These are phyloP conservation scores for Entonaema liquescens DNA, from an alignment of 495 filamentous ascomycete genomes.

Conservation along the genomic window DNA sequence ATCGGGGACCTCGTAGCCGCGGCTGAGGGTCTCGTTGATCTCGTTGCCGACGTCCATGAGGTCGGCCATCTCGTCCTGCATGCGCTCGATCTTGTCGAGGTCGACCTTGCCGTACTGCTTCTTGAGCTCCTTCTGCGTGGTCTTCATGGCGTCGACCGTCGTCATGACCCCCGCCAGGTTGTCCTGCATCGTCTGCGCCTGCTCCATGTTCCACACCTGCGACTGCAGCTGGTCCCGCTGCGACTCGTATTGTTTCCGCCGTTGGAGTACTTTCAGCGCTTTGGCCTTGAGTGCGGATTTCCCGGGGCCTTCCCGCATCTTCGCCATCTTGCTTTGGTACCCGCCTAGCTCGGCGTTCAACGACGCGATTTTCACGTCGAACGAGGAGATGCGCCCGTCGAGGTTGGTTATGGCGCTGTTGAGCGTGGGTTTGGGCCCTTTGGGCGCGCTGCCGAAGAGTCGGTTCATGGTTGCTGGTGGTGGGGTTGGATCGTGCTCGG, in stretches of 20 bases:
- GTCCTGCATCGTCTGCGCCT: constrained; percentile 98
- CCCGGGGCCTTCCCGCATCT: constrained; percentile 96
- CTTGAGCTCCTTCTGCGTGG: constrained; percentile 88
- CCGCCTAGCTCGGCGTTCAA: constrained; percentile 89
- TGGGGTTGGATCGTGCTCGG: neutral
- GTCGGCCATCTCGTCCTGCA: constrained; percentile 99
- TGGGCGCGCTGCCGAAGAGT: constrained; percentile 87
- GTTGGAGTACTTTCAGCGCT: constrained; percentile 92
- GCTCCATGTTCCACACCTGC: constrained; percentile 99
- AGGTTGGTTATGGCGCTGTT: constrained; percentile 86
- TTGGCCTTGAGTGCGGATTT: constrained; percentile 94
- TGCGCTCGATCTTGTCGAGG: constrained; percentile 94
- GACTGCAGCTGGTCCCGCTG: constrained; percentile 95
- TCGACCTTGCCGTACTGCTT: constrained; percentile 98
- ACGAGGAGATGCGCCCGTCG: constrained; percentile 84
- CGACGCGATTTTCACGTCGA: constrained; percentile 94
- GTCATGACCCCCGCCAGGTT: constrained; percentile 99
- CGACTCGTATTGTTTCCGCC: constrained; percentile 93
- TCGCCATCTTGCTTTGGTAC: constrained; percentile 86
- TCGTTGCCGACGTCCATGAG: constrained; percentile 98
- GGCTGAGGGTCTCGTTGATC: constrained; percentile 93
- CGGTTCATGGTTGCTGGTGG: constrained; percentile 77
- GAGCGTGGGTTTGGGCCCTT: constrained; percentile 91
- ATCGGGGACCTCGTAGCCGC: constrained; percentile 95
- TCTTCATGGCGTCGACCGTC: constrained; percentile 96